Percentiles rank a stretch among this genome's conserved stretches.
These are phyloP conservation scores for Besnoitia besnoiti DNA, from an alignment of 169 alveolate species.

Conservation along the genomic window DNA sequence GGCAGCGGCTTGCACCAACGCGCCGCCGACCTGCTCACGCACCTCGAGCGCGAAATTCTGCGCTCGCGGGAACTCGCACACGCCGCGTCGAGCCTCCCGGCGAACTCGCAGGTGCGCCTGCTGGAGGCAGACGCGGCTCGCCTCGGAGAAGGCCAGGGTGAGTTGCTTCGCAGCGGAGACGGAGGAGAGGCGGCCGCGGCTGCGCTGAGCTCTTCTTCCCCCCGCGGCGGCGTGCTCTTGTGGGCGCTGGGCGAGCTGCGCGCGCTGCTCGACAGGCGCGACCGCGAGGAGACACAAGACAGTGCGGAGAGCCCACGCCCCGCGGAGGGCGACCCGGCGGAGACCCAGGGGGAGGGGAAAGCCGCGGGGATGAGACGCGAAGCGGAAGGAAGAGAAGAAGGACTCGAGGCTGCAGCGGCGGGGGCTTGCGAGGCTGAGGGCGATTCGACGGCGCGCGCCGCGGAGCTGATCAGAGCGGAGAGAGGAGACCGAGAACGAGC, in stretches of 20 bases:
- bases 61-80: not conserved
- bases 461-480: not conserved
- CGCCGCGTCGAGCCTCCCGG: not conserved
- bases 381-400: not conserved
- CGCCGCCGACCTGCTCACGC: not conserved
- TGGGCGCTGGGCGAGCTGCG: constrained; percentile 23
- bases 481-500: not conserved
- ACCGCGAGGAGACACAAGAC: not conserved
- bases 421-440: not conserved
- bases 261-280: not conserved
- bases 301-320: not conserved
- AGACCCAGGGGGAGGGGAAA: too few relatives aligned
- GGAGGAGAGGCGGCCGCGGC: not conserved
- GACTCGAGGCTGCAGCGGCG: not conserved
- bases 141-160: not conserved
- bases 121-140: not conserved
- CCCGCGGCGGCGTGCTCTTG: not conserved
- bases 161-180: not conserved
- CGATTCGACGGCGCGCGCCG: not conserved
- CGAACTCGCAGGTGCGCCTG: not conserved
- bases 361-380: not conserved
- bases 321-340: too few relatives aligned
- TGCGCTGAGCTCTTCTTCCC: not conserved
- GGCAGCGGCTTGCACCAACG: not conserved
- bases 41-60: not conserved